Conservation (phyloP, 345 rosid species). For the Brassica juncea region DNA sequence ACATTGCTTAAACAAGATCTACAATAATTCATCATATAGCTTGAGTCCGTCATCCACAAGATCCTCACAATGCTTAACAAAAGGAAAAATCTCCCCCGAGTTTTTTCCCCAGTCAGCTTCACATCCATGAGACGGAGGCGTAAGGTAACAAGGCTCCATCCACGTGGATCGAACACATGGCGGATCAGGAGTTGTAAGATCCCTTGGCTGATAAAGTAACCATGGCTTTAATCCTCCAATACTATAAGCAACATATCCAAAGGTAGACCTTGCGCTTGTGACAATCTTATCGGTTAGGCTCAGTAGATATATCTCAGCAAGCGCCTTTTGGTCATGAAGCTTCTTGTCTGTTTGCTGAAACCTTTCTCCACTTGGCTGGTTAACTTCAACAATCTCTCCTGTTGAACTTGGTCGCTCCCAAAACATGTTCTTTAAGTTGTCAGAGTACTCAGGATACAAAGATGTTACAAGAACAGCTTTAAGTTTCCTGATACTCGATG, state of each 20-base stretch:
- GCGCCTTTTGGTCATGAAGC: slow-evolving; percentile 3
- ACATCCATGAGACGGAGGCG: background rate
- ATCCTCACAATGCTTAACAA: background rate
- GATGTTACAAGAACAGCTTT: background rate
- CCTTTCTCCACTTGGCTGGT: slow-evolving; percentile 1
- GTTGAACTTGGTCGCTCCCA: background rate
- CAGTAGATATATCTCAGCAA: background rate
- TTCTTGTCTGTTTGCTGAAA: slow-evolving; percentile 2
- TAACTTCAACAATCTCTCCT: background rate
- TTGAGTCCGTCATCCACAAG: background rate
- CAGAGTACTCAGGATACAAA: background rate
- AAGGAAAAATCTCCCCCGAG: slow-evolving; percentile 2
- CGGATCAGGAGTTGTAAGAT: background rate
- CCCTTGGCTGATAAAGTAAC: background rate
- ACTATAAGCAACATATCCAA: slow-evolving; percentile 2
- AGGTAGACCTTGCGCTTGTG: background rate
- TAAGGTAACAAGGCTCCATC: slow-evolving; percentile 2
- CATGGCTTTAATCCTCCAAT: slow-evolving; percentile 1
- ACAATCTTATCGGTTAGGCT: slow-evolving; percentile 4
- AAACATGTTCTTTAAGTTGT: background rate
- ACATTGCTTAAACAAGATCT: background rate
- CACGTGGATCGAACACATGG: background rate
- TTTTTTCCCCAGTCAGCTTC: background rate
- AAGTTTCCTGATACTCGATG: background rate
- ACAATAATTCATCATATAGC: background rate